Conservation (phyloP, 345 rosid genomes). For the Rhodamnia argentea region DNA sequence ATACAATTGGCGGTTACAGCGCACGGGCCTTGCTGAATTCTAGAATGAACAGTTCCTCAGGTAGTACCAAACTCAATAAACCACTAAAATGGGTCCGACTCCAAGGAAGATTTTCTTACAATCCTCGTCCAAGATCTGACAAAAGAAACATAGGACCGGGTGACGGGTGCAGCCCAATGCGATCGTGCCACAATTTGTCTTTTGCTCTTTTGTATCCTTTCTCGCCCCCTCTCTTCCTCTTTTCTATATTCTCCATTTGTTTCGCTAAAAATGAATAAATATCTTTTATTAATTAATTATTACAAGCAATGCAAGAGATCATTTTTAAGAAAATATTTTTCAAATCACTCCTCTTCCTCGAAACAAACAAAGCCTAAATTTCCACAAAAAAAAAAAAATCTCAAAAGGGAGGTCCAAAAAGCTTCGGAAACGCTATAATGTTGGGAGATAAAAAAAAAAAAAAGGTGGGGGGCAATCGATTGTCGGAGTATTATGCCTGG, state of each 20-base stretch:
- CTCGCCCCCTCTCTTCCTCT: neutral
- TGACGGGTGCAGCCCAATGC: neutral
- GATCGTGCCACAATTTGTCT: neutral
- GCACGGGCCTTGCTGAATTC: neutral
- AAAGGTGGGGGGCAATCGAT: neutral
- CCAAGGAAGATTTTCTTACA: neutral
- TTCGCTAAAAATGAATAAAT: too few species aligned
- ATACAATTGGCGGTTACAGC: neutral
- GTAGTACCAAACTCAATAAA: neutral
- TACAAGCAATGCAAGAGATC: fast-evolving
- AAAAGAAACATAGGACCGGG: neutral
- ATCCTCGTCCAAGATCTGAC: neutral
- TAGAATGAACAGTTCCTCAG: neutral
- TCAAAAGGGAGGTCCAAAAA: neutral
- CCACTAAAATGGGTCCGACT: neutral
- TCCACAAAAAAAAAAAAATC: neutral
- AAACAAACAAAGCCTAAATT: neutral
- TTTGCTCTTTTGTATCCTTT: neutral
- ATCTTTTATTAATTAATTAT: too few species aligned
- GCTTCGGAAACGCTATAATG: neutral
- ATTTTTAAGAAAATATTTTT: too few species aligned
- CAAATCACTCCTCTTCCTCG: too few species aligned
- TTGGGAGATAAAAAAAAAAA: neutral
- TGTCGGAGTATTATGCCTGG: neutral
- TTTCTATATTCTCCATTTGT: too few species aligned